Percentiles rank a stretch among this genome's conserved stretches.
Conservation (phyloP, 2,329 filamentous ascomycete species). For the Neofusicoccum umdonicola region DNA sequence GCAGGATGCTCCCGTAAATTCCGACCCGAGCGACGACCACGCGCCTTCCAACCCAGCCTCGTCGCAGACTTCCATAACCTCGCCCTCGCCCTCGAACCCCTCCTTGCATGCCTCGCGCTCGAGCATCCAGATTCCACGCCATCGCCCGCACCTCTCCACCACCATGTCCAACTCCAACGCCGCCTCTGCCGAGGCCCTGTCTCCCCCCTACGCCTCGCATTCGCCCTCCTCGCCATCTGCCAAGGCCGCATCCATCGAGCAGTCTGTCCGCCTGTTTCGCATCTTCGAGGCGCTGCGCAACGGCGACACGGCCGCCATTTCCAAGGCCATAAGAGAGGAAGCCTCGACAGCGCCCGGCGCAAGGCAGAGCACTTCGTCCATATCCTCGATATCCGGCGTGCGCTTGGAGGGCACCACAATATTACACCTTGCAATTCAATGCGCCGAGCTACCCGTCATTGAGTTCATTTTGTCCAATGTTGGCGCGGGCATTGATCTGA, state of each 20-base stretch:
- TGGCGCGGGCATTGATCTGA: slow-evolving; percentile 69
- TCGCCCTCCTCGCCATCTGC: slow-evolving; percentile 29
- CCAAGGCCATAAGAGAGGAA: slow-evolving; percentile 74
- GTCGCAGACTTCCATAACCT: slow-evolving; percentile 30
- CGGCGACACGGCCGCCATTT: slow-evolving; percentile 87
- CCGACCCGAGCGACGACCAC: slow-evolving; percentile 28
- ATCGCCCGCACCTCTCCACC: slow-evolving; percentile 25
- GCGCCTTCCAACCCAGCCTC: slow-evolving; percentile 21
- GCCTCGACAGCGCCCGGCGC: slow-evolving; percentile 37
- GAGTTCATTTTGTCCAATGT: slow-evolving; percentile 83
- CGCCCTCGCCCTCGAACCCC: slow-evolving; percentile 22
- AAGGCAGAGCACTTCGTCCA: slow-evolving; percentile 53
- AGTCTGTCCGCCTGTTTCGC: slow-evolving; percentile 90
- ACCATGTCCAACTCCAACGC: slow-evolving; percentile 24
- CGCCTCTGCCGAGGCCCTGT: slow-evolving; percentile 19
- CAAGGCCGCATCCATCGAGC: slow-evolving; percentile 64
- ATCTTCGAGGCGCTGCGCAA: slow-evolving; percentile 89
- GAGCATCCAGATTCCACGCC: slow-evolving; percentile 19
- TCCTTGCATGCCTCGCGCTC: slow-evolving; percentile 29
- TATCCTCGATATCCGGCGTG: slow-evolving; percentile 37
- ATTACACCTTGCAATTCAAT: slow-evolving; percentile 91
- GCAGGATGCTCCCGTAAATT: slow-evolving; percentile 25
- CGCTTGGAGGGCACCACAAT: slow-evolving; percentile 78
- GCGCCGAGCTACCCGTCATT: slow-evolving; percentile 86
- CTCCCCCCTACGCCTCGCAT: slow-evolving; percentile 25